These are phyloP conservation scores for Curvularia verruculosa DNA, from an alignment of 2,329 filamentous ascomycete genomes.

Conservation along the genomic window DNA sequence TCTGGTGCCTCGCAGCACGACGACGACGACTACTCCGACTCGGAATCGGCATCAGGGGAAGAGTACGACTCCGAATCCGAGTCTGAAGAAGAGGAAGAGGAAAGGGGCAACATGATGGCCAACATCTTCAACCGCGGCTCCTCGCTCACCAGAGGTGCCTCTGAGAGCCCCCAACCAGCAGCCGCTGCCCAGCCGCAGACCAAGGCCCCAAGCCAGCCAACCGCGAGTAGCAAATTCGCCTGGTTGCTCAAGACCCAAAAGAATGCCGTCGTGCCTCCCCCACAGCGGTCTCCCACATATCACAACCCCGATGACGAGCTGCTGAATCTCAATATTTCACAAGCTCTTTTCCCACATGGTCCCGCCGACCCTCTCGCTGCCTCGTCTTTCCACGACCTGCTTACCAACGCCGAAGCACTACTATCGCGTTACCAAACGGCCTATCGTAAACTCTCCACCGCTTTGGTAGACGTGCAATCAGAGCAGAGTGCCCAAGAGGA, in stretches of 20 bases:
- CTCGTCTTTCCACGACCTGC: slow-evolving; percentile 62
- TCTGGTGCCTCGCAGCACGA: slow-evolving; percentile 47
- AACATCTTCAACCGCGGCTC: slow-evolving; percentile 43
- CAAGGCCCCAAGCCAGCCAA: slow-evolving; percentile 31
- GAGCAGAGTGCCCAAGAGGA: slow-evolving; percentile 65
- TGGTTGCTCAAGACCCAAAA: slow-evolving; percentile 48
- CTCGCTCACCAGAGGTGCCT: slow-evolving; percentile 32
- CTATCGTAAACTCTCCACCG: slow-evolving; percentile 55
- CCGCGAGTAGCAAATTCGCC: slow-evolving; percentile 42
- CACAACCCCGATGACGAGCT: slow-evolving; percentile 56
- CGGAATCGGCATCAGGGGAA: slow-evolving; percentile 35
- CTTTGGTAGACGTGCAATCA: slow-evolving; percentile 57
- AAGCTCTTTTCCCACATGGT: slow-evolving; percentile 61
- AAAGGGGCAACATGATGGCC: slow-evolving; percentile 40
- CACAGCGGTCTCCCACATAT: slow-evolving; percentile 37
- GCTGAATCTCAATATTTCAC: slow-evolving; percentile 60
- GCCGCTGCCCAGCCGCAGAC: slow-evolving; percentile 24
- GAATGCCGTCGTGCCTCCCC: slow-evolving; percentile 36
- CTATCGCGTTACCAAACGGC: slow-evolving; percentile 62
- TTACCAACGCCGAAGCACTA: slow-evolving; percentile 62
- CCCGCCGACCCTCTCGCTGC: slow-evolving; percentile 57
- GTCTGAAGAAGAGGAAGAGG: slow-evolving; percentile 29
- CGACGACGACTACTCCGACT: slow-evolving; percentile 39
- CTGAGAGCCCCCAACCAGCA: slow-evolving; percentile 28
- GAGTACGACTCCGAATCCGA: slow-evolving; percentile 34